These are phyloP conservation scores for Globisporangium emineosum DNA, from an alignment of 352 stramenopile genomes.

Conservation along the genomic window DNA sequence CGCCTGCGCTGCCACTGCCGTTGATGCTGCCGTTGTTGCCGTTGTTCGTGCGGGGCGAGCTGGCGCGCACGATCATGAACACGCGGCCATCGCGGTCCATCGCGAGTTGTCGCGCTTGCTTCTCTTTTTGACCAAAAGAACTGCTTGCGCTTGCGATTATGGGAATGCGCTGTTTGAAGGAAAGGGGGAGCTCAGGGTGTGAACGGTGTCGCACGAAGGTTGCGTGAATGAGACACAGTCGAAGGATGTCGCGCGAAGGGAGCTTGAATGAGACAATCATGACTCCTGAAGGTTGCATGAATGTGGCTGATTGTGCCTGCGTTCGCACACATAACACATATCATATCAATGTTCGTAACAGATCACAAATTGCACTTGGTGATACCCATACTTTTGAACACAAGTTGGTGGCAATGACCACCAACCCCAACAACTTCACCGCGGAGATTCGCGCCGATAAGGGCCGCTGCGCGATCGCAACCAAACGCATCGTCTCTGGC, in stretches of 20 bases:
- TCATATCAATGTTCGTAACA: too few relatives aligned
- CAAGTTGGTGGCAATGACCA: neutral
- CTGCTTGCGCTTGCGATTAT: neutral
- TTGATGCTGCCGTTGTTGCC: slow-evolving; percentile 2
- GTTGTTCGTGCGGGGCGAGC: slow-evolving; percentile 39
- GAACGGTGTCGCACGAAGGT: neutral
- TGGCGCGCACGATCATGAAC: slow-evolving; percentile 77
- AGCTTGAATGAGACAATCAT: neutral
- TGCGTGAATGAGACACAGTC: neutral
- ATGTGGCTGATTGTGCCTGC: neutral
- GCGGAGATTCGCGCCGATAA: slow-evolving; percentile 31
- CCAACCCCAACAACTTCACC: slow-evolving; percentile 1
- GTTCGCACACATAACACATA: too few relatives aligned
- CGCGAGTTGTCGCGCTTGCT: neutral
- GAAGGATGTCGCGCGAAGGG: slow-evolving; percentile 10
- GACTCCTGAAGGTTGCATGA: neutral
- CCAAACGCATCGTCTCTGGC: slow-evolving; percentile 23
- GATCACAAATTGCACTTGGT: too few relatives aligned
- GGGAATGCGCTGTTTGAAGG: neutral
- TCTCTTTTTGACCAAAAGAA: neutral
- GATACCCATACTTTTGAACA: too few relatives aligned
- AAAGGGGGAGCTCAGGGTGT: neutral
- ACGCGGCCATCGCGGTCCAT: slow-evolving; percentile 54
- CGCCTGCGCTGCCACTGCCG: neutral
- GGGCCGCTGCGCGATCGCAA: slow-evolving; percentile 46